Evolutionary conservation across 495 filamentous ascomycete genomes (phyloP), one percentile per base, ranked within the genome.

Genomic region (Daldinia vernicosa): DNA sequence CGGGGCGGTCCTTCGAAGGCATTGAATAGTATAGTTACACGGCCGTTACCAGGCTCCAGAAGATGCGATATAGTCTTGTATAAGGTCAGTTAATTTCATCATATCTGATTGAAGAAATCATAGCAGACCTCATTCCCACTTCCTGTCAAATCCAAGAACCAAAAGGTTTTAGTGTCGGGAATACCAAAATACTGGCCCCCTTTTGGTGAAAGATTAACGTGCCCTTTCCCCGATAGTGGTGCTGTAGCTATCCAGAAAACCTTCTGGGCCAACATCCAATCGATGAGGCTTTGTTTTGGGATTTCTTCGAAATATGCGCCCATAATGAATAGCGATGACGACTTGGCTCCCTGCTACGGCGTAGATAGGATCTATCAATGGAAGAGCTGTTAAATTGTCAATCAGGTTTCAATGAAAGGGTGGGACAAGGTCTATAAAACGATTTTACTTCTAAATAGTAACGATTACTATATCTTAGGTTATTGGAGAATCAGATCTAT

Each of bases 151-250:
- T 94, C 92, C 40, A 94, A 69, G 70, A 93, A 94, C 71, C 88
- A 91, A 43, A 87, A 89, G 6, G 82, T 82, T 56, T 85, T 88
- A 15, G 82, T 77, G 59, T 83, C 77, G 43, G 91, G 78, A 54
- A 93, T 77, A 4, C 88, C 83, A 62, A 93, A 90, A 6, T 85
- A 87, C 22, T 80, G 81, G 9, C 87, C 70, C 28, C 90, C 90
- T 76, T 93, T 92, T 40, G 91, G 91, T 0, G 91, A 93, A 52
- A 92, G 71, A 70, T 92, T 93, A 74, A 93, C 77, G 63, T 86
- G 84, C 0, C 82, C 83, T 2, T 80, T 69, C 4, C 54, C 84
- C 0, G 81, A 79, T 35, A 91, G 79, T 2, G 91, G 91, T 1
- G 90, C 89, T 12, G 89, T 88, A 14, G 88, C 86, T 6, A 88